phyloP scores from a whole-genome alignment of 495 filamentous ascomycete genomes.

The Penicillium samsonianum region DNA sequence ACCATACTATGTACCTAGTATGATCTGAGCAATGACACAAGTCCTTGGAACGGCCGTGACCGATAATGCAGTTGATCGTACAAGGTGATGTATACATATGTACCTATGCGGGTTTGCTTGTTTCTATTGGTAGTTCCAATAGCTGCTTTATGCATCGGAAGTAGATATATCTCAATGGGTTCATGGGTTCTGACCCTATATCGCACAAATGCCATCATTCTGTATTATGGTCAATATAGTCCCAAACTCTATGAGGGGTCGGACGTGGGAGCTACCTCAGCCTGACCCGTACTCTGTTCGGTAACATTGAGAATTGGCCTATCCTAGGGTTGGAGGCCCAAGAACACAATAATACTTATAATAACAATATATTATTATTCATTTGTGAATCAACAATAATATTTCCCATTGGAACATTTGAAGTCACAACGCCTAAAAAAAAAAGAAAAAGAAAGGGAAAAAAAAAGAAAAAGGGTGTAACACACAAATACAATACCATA shows the following conservation, averaged over 20 bases:
- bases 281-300: slow-evolving; percentile 3
- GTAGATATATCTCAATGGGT: background rate
- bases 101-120: background rate
- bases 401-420: background rate
- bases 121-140: slow-evolving; percentile 2
- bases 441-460: background rate
- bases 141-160: slow-evolving; percentile 5
- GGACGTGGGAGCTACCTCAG: slow-evolving; percentile 7
- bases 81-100: background rate
- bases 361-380: background rate
- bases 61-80: slow-evolving; percentile 4
- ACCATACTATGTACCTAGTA: background rate
- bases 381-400: background rate
- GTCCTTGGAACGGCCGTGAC: background rate
- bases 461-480: slow-evolving; percentile 4
- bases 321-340: background rate
- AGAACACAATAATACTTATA: background rate
- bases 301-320: slow-evolving; percentile 5
- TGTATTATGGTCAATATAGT: background rate
- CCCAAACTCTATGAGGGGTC: slow-evolving; percentile 2
- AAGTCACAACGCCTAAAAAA: background rate
- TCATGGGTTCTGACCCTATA: slow-evolving; percentile 3
- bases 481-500: slow-evolving; percentile 12
- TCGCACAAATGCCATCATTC: slow-evolving; percentile 4
- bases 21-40: background rate